These are phyloP conservation scores for Trichoderma asperelloides DNA, from an alignment of 495 filamentous ascomycete species.

Conservation along the genomic window DNA sequence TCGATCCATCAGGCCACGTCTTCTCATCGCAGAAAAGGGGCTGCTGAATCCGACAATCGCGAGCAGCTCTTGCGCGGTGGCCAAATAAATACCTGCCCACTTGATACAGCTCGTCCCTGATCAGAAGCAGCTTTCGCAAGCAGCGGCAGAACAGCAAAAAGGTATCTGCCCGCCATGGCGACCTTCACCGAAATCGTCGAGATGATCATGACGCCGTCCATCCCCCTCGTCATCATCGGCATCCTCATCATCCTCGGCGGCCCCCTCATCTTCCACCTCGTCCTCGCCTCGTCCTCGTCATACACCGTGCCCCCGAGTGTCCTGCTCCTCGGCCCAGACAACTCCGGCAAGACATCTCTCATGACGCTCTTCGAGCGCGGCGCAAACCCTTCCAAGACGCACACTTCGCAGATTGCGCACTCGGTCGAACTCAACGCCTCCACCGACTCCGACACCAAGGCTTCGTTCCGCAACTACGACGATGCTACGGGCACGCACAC, in stretches of 20 bases:
- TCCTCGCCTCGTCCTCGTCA: constrained; percentile 58
- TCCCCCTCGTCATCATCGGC: constrained; percentile 52
- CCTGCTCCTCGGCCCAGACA: constrained; percentile 75
- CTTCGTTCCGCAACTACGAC: constrained; percentile 47
- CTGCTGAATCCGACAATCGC: neutral
- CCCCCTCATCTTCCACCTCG: constrained; percentile 68
- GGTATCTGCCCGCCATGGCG: neutral
- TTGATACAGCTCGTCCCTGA: neutral
- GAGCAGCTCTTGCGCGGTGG: neutral
- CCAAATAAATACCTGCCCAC: neutral
- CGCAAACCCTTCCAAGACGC: constrained; percentile 46
- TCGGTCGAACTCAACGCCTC: constrained; percentile 66
- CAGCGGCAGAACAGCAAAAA: too few relatives aligned
- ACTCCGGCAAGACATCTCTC: constrained; percentile 81
- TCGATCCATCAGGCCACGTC: constrained; percentile 1
- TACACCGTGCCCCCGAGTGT: constrained; percentile 69
- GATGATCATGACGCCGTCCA: constrained; percentile 42
- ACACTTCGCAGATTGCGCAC: constrained; percentile 72
- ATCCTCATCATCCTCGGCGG: constrained; percentile 59
- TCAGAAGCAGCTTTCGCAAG: too few relatives aligned
- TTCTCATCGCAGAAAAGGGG: neutral
- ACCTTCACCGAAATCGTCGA: constrained; percentile 21
- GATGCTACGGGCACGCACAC: constrained; percentile 41
- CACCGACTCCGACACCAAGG: constrained; percentile 46
- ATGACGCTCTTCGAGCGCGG: constrained; percentile 56